These are phyloP conservation scores for Cutaneotrichosporon arboriforme DNA, from an alignment of 1,284 basidiomycete species.

Conservation along the genomic window DNA sequence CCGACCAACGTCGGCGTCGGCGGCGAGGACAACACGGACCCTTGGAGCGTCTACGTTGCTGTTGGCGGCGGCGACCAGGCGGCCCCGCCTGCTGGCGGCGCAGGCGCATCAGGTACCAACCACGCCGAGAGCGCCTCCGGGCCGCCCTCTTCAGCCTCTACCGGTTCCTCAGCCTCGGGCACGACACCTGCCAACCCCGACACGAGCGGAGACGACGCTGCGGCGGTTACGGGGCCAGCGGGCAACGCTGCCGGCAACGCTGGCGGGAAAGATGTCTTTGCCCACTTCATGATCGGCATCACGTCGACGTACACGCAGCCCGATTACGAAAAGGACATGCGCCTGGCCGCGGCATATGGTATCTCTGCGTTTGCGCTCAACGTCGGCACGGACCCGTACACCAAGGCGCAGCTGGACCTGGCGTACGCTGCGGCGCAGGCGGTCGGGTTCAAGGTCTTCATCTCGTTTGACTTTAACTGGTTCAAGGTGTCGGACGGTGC, in stretches of 20 bases:
- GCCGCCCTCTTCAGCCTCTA: no score
- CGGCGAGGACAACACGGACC: no score
- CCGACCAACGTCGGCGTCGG: no score
- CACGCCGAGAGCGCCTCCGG: no score
- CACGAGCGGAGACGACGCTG: not conserved
- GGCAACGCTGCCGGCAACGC: not conserved
- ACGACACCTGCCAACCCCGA: not conserved
- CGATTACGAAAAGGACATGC: constrained; percentile 41
- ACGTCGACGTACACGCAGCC: constrained; percentile 51
- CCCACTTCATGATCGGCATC: constrained; percentile 63
- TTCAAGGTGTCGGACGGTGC: constrained; percentile 23
- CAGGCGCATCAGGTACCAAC: no score
- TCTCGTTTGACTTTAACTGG: constrained; percentile 49
- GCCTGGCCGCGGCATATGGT: constrained; percentile 35
- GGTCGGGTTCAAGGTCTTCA: constrained; percentile 40
- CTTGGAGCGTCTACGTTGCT: no score
- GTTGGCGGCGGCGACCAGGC: no score
- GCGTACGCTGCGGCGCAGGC: constrained; percentile 39
- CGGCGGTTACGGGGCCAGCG: no score
- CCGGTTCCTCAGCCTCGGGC: no score
- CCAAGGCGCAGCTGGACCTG: constrained; percentile 35
- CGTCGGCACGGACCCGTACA: constrained; percentile 42
- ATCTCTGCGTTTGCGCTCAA: constrained; percentile 47
- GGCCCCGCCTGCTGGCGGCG: no score
- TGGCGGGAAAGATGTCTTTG: constrained; percentile 37